Conservation (phyloP, 1,139 yeast genomes). For the Scheffersomyces parashehatae region DNA sequence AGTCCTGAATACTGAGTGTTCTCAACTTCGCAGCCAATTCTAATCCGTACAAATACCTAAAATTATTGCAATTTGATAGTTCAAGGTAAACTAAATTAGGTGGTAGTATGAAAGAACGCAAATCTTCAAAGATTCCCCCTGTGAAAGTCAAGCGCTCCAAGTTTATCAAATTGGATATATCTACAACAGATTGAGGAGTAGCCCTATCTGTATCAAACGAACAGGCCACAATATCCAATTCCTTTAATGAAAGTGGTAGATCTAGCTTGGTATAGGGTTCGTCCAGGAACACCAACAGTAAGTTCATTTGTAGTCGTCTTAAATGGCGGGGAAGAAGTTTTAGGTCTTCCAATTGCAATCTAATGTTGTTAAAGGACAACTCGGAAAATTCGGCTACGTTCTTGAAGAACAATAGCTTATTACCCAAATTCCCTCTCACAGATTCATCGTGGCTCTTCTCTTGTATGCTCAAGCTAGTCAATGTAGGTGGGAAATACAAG, state of each 20-base stretch:
- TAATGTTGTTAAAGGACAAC: neutral
- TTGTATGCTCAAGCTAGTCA: neutral
- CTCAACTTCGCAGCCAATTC: neutral
- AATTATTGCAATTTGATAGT: neutral
- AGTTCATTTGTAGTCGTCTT: neutral
- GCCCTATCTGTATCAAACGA: neutral
- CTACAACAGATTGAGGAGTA: neutral
- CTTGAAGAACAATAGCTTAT: neutral
- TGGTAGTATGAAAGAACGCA: neutral
- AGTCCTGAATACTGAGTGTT: neutral
- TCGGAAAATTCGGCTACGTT: neutral
- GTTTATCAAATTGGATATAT: neutral
- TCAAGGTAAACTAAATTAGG: neutral
- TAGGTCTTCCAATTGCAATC: neutral
- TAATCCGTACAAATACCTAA: neutral
- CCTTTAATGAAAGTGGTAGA: neutral
- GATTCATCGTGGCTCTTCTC: slow-evolving; percentile 1
- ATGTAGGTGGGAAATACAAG: neutral
- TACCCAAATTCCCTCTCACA: neutral
- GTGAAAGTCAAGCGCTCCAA: neutral
- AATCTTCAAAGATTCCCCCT: slow-evolving; percentile 1
- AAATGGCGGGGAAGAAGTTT: neutral
- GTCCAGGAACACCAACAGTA: neutral
- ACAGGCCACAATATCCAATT: neutral
- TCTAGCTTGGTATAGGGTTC: neutral